Percentiles rank a stretch among this genome's conserved stretches.
Evolutionary conservation across 1,284 basidiomycete species (phyloP).

Genomic region (Fistulinella staudtii): DNA sequence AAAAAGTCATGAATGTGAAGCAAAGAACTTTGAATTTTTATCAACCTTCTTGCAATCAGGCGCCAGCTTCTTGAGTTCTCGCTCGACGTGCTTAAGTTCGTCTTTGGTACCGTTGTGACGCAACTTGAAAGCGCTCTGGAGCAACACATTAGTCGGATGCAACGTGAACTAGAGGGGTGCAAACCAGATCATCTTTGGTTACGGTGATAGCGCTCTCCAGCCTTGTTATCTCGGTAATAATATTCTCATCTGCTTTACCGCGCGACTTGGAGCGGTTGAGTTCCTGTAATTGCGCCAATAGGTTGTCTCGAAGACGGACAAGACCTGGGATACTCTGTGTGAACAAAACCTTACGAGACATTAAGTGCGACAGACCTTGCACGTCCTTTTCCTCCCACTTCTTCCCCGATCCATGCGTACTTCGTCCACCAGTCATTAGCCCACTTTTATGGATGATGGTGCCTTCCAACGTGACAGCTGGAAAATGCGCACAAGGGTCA

Average conservation of each 20-base stretch:
- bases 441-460: constrained; percentile 98
- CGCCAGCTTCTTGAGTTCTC: constrained; percentile 61
- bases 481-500: constrained; percentile 1
- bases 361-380: constrained; percentile 50
- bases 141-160: constrained; percentile 1
- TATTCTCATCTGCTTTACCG: constrained; percentile 76
- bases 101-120: constrained; percentile 70
- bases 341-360: neutral
- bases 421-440: constrained; percentile 92
- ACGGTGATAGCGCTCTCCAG: constrained; percentile 74
- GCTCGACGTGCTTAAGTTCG: constrained; percentile 74
- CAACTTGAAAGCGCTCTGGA: constrained; percentile 59
- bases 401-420: constrained; percentile 65
- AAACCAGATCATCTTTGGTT: constrained; percentile 80
- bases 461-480: constrained; percentile 95
- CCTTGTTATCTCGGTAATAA: constrained; percentile 74
- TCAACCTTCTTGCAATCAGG: constrained; percentile 68
- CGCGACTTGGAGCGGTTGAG: constrained; percentile 79
- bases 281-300: constrained; percentile 79
- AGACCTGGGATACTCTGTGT: constrained; percentile 48
- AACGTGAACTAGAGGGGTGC: constrained; percentile 19
- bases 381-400: constrained; percentile 95
- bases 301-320: constrained; percentile 67
- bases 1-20: neutral
- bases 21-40: neutral